Evolutionary conservation across 2,329 filamentous ascomycete species (phyloP).

Genomic region (Aspergillus hiratsukae): DNA sequence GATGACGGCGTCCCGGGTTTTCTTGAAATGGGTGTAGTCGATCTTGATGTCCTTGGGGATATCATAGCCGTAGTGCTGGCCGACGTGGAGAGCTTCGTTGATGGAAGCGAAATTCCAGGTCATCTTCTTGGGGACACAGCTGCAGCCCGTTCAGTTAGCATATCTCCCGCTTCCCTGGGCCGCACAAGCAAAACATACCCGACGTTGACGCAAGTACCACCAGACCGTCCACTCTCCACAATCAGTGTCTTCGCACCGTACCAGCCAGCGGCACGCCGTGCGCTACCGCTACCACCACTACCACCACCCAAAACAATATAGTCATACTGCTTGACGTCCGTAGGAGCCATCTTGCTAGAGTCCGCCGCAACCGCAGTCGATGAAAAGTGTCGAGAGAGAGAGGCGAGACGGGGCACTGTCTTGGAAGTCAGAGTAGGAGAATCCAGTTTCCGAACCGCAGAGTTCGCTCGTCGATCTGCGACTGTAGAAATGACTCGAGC

Average conservation of each 20-base stretch:
- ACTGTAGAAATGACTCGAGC: constrained; percentile 10
- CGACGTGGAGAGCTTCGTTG: constrained; percentile 44
- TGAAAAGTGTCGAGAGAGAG: constrained; percentile 40
- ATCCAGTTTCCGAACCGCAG: constrained; percentile 20
- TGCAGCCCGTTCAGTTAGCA: constrained; percentile 15
- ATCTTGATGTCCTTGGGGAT: constrained; percentile 40
- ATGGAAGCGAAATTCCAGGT: constrained; percentile 50
- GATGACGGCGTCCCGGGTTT: constrained; percentile 44
- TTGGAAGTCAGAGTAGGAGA: constrained; percentile 11
- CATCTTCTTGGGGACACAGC: constrained; percentile 52
- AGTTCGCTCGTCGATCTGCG: neutral
- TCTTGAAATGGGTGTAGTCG: constrained; percentile 47
- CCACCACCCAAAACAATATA: constrained; percentile 55
- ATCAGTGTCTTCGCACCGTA: constrained; percentile 50
- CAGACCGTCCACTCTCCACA: constrained; percentile 46
- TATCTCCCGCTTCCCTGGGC: neutral
- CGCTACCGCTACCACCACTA: constrained; percentile 49
- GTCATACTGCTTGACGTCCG: constrained; percentile 46
- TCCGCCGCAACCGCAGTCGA: constrained; percentile 20
- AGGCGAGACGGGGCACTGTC: constrained; percentile 31
- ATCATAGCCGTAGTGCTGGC: constrained; percentile 46
- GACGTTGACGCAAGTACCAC: constrained; percentile 52
- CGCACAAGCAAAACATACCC: constrained; percentile 35
- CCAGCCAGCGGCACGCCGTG: constrained; percentile 48
- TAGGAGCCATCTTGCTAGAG: constrained; percentile 43